Percentiles rank a stretch among this genome's conserved stretches.
These are phyloP conservation scores for Rubia yunnanensis DNA, from an alignment of 257 asterid genomes.

Conservation along the genomic window DNA sequence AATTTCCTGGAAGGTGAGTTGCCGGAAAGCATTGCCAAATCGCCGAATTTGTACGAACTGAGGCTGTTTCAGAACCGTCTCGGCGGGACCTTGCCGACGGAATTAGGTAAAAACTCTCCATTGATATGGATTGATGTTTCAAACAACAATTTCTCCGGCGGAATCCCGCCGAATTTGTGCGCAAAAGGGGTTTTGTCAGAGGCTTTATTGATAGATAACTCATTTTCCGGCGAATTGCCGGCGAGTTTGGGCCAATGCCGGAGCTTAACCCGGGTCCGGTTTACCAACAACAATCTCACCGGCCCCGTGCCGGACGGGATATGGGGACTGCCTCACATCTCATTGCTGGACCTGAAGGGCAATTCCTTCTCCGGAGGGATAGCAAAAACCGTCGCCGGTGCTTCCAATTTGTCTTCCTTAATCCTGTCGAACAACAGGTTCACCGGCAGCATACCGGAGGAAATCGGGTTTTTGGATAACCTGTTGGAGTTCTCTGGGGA, in stretches of 20 bases:
- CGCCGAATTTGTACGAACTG: conserved; percentile 71
- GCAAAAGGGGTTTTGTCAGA: conserved; percentile 54
- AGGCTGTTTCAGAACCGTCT: conserved; percentile 71
- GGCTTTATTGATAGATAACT: conserved; percentile 52
- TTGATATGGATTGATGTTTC: conserved; percentile 82
- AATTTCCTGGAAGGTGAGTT: conserved; percentile 59
- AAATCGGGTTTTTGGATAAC: conserved; percentile 61
- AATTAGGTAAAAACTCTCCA: conserved; percentile 72
- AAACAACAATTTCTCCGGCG: conserved; percentile 59
- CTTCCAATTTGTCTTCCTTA: conserved; percentile 69
- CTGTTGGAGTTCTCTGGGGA: conserved; percentile 57
- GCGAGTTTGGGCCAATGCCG: conserved; percentile 54
- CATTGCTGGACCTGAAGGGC: conserved; percentile 62
- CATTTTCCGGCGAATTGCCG: conserved; percentile 72
- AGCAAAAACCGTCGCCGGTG: conserved; percentile 62
- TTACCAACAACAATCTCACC: conserved; percentile 59
- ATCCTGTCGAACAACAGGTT: conserved; percentile 62
- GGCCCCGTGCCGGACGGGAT: conserved; percentile 67
- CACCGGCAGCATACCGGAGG: conserved; percentile 74
- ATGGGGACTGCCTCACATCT: conserved; percentile 93
- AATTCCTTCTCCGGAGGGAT: conserved; percentile 75
- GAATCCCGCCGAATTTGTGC: conserved; percentile 57
- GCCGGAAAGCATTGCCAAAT: conserved; percentile 56
- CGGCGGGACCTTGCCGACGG: conserved; percentile 47
- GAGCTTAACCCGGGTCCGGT: conserved; percentile 68